Evolutionary conservation across 192 early-diverging fungal genomes (phyloP).

Genomic region (Paraglomus brasilianum): DNA sequence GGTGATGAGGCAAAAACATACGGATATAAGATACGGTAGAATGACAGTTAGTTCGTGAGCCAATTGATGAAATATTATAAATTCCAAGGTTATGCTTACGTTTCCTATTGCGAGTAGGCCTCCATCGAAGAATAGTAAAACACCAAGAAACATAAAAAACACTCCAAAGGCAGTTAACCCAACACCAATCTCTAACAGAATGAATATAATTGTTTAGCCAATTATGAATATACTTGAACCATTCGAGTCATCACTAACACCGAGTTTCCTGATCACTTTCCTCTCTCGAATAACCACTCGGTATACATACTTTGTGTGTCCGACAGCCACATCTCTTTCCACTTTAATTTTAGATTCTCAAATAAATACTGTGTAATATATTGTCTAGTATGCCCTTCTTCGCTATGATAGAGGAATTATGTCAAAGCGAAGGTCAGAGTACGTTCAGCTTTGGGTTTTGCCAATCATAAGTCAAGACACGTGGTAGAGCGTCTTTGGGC

Average conservation of each 20-base stretch:
- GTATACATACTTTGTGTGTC: slow-evolving; percentile 68
- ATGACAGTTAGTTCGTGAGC: not conserved
- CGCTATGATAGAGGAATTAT: too few species aligned
- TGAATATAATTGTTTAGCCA: not conserved
- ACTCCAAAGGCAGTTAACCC: slow-evolving; percentile 91
- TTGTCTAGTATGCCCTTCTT: too few species aligned
- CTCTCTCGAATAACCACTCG: not conserved
- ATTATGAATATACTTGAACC: not conserved
- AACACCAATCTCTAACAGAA: slow-evolving; percentile 79
- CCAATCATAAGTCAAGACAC: too few species aligned
- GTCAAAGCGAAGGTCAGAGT: too few species aligned
- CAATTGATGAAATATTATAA: not conserved
- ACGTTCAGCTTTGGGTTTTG: too few species aligned
- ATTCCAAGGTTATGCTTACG: slow-evolving; percentile 49
- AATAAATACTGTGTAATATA: too few species aligned
- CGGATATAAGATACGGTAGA: not conserved
- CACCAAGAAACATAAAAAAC: slow-evolving; percentile 89
- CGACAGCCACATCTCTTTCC: slow-evolving; percentile 61
- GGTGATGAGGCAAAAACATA: not conserved
- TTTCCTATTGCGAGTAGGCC: slow-evolving; percentile 96
- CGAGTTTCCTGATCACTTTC: not conserved
- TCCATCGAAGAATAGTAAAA: slow-evolving; percentile 94
- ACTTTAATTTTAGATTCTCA: too few species aligned
- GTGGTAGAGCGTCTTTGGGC: too few species aligned
- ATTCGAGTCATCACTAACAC: too few species aligned